Evolutionary conservation across 345 rosid species (phyloP), one percentile per base, ranked within the genome.

Genomic region (Draba incana): DNA sequence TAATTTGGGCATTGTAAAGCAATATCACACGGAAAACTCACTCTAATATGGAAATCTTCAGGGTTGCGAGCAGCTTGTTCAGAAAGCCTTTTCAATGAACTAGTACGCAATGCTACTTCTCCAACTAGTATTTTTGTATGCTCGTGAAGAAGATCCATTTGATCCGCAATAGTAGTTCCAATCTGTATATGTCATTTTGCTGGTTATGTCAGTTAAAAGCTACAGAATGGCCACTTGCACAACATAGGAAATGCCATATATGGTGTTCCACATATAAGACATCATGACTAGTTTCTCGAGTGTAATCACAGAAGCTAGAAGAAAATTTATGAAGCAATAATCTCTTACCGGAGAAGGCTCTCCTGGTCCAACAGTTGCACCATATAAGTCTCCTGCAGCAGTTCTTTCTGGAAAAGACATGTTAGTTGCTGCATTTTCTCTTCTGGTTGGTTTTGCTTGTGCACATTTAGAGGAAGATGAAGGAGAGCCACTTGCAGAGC

Each of bases 101-200:
- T 92, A 31, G 92, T 86, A 74, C 93, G 76, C 62, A 95, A 84
- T 41, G 97, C 99, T 71, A 95, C 86, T 84, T 95, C 99, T 75
- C 86, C 99, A 27, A 97, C 94, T 74, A 92, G 92, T 88, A 89
- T 88, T 78, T 95, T 95, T 41, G 88, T 96, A 79, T 95, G 98
- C 85, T 92, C 98, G 49, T 84, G 96, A 56, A 92, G 90, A 78
- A 95, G 96, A 66, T 95, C 99, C 89, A 86, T 89, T 87, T 95
- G 90, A 81, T 95, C 97, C 69, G 86, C 82, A 16, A 93, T 85
- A 72, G 89, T 76, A 76, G 80, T 84, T 57, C 84, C 92, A 88
- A 79, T 72, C 50, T 79, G 66, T 43, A 57, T 53, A 43, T 33
- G 59, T 41, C 70, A 69, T 35, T 57, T 56, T 50, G 20, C 46